These are phyloP conservation scores for Marchantia polymorpha DNA, from an alignment of 225 moss, liverwort and hornwort genomes.

Conservation along the genomic window DNA sequence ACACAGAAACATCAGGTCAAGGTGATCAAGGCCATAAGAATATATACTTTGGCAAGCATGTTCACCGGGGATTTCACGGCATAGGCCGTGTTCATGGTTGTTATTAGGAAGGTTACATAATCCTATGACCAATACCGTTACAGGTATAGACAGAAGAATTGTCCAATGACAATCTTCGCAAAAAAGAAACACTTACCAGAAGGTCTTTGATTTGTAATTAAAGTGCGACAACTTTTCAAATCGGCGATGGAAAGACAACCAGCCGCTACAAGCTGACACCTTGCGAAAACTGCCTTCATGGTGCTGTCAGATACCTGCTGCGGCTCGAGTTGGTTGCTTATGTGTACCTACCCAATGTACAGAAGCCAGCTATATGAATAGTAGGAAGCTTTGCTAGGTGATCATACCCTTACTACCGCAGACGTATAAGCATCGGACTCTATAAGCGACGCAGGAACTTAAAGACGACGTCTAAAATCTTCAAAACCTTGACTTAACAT, in stretches of 20 bases:
- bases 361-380: background rate
- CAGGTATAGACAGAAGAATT: no score
- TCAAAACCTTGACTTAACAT: background rate
- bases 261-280: constrained; percentile 31
- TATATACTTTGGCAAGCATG: background rate
- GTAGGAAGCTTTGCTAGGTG: background rate
- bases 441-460: background rate
- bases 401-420: background rate
- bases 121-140: no score
- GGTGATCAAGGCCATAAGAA: background rate
- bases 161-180: background rate
- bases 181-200: constrained; percentile 23
- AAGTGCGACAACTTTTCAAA: constrained; percentile 33
- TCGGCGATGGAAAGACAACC: constrained; percentile 33
- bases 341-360: constrained; percentile 17
- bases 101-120: no score
- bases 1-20: background rate
- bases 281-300: constrained; percentile 37
- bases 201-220: constrained; percentile 26
- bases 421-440: no score
- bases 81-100: no score
- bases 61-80: no score
- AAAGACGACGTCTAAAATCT: background rate
- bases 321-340: constrained; percentile 12
- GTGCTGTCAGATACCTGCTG: constrained; percentile 18